phyloP scores from a whole-genome alignment of 164 flowering plant species.

The Annona squamosa region DNA sequence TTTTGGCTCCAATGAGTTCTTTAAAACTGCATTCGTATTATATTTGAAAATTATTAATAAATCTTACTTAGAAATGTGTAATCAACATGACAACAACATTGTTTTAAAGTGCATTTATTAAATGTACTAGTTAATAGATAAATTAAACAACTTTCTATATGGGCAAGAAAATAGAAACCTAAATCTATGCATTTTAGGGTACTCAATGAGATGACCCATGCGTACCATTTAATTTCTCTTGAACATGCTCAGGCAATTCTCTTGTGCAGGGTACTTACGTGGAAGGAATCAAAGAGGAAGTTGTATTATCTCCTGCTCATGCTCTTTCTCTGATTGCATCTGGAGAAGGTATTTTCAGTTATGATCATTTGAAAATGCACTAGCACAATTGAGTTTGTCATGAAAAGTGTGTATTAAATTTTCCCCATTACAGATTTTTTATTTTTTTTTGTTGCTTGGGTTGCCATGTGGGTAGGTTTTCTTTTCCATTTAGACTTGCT shows the following conservation, averaged over 20 bases:
- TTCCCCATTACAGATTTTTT: background rate
- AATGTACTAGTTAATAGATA: too few species aligned
- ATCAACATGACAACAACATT: too few species aligned
- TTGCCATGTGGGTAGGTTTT: background rate
- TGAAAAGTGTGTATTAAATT: background rate
- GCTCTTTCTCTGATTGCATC: constrained; percentile 78
- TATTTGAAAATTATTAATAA: too few species aligned
- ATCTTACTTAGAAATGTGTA: too few species aligned
- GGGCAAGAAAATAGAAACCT: too few species aligned
- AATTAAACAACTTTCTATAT: too few species aligned
- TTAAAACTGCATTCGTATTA: too few species aligned
- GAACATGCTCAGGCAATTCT: background rate
- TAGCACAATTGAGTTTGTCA: background rate
- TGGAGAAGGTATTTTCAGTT: constrained; percentile 58
- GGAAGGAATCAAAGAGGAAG: constrained; percentile 84
- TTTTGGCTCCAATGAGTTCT: too few species aligned
- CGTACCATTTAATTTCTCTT: background rate
- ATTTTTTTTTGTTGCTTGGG: background rate
- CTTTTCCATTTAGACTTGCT: background rate
- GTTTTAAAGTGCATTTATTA: too few species aligned
- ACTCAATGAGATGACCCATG: background rate
- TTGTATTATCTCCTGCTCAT: constrained; percentile 81
- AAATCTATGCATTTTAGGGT: too few species aligned
- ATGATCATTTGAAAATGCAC: background rate
- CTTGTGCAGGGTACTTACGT: constrained; percentile 69